phyloP scores from a whole-genome alignment of 805 yeast species.

The Cyberlindnera americana region DNA sequence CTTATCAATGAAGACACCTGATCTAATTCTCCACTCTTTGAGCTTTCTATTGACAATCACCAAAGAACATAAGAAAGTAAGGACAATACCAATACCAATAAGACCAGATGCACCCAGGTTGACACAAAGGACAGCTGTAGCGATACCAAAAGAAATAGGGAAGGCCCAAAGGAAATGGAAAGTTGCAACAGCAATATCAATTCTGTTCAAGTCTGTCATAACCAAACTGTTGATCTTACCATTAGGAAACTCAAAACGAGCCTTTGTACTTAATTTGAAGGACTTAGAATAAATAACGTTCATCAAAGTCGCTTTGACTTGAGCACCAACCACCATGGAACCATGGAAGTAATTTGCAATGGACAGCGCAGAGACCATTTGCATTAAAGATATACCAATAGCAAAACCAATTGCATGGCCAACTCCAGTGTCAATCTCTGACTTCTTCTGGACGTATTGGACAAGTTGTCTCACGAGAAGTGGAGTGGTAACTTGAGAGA shows the following conservation, averaged over 20 bases:
- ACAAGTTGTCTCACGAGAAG: constrained; percentile 63
- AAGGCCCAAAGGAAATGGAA: constrained; percentile 61
- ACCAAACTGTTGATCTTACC: constrained; percentile 73
- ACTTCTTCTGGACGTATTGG: constrained; percentile 52
- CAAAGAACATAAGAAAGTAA: constrained; percentile 39
- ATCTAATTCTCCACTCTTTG: constrained; percentile 51
- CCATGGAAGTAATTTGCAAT: constrained; percentile 64
- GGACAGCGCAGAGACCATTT: constrained; percentile 43
- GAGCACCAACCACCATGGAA: constrained; percentile 64
- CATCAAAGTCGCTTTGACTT: constrained; percentile 65
- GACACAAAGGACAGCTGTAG: constrained; percentile 58
- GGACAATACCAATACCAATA: constrained; percentile 60
- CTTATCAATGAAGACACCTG: constrained; percentile 64
- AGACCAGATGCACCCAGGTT: constrained; percentile 72
- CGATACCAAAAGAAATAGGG: constrained; percentile 60
- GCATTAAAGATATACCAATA: constrained; percentile 60
- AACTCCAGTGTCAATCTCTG: constrained; percentile 39
- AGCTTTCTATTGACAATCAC: constrained; percentile 47
- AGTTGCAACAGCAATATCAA: constrained; percentile 72
- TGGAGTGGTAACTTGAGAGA: constrained; percentile 52
- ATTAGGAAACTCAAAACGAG: constrained; percentile 58
- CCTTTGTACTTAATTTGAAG: constrained; percentile 52
- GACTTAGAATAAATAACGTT: constrained; percentile 69
- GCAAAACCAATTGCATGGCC: constrained; percentile 73
- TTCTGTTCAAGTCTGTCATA: constrained; percentile 77